These are phyloP conservation scores for Hygrophila difformis DNA, from an alignment of 257 asterid species.

Conservation along the genomic window DNA sequence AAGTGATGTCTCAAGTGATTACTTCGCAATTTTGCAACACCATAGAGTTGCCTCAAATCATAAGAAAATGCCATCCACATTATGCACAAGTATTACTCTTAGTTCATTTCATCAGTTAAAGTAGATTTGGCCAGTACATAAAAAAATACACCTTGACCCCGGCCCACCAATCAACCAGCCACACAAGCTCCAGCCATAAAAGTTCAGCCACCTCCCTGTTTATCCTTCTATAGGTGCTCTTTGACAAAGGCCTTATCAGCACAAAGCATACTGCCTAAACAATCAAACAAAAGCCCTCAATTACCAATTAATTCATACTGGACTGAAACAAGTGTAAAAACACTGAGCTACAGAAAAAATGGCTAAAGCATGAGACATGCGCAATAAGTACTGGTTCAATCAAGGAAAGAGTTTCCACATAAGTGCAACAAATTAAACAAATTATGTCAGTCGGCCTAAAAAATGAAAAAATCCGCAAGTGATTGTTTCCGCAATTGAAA, in stretches of 20 bases:
- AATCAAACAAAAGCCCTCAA: neutral
- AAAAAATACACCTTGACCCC: conserved; percentile 60
- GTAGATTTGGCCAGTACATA: neutral
- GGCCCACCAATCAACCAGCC: conserved; percentile 99
- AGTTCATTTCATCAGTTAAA: conserved; percentile 10
- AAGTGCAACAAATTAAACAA: neutral
- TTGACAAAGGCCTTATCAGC: conserved; percentile 65
- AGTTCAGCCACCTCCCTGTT: conserved; percentile 69
- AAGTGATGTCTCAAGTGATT: too few relatives aligned
- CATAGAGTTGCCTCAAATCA: too few relatives aligned
- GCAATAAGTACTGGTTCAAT: too few relatives aligned
- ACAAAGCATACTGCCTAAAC: conserved; percentile 61
- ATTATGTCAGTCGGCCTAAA: neutral
- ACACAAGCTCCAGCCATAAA: conserved; percentile 91
- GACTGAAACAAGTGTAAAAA: neutral
- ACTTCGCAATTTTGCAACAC: too few relatives aligned
- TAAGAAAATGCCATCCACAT: too few relatives aligned
- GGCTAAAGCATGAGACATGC: too few relatives aligned
- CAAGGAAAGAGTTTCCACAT: too few relatives aligned
- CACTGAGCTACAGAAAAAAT: neutral
- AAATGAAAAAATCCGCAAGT: conserved; percentile 8
- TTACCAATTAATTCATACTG: conserved; percentile 11
- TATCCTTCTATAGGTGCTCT: conserved; percentile 71
- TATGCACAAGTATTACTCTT: too few relatives aligned
- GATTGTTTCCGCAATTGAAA: conserved; percentile 13